A percentile compares a stretch with the other conserved stretches of the same genome.
These are phyloP conservation scores for Blastobotrys serpentis DNA, from an alignment of 1,139 yeast genomes.

Conservation along the genomic window DNA sequence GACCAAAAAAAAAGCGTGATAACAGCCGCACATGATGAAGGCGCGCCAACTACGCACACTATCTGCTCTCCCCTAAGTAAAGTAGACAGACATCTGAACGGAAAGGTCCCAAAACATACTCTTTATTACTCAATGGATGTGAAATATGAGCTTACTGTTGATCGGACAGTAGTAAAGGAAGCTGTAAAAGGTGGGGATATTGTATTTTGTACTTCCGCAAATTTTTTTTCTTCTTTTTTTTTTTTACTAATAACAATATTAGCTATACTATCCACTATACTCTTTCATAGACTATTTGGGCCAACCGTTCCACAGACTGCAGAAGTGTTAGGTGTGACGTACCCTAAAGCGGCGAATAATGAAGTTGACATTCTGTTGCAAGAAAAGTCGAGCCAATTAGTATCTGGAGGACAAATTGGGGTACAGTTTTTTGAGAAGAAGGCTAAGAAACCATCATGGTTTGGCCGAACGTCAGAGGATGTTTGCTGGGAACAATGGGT, in stretches of 20 bases:
- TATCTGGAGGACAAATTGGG: slow-evolving; percentile 29
- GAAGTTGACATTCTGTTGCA: slow-evolving; percentile 35
- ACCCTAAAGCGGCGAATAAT: slow-evolving; percentile 36
- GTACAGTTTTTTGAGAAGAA: slow-evolving; percentile 40
- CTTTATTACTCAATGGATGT: slow-evolving; percentile 33
- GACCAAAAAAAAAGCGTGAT: background rate
- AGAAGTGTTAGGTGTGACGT: slow-evolving; percentile 44
- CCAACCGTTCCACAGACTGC: slow-evolving; percentile 55
- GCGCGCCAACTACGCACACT: background rate
- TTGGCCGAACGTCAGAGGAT: slow-evolving; percentile 37
- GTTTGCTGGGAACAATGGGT: slow-evolving; percentile 54
- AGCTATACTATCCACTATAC: slow-evolving; percentile 66
- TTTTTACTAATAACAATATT: slow-evolving; percentile 11
- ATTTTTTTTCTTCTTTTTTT: too few relatives aligned
- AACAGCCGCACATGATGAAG: background rate
- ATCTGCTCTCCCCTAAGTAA: background rate
- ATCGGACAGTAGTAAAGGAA: slow-evolving; percentile 38
- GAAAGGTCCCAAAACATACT: background rate
- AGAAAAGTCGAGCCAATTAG: slow-evolving; percentile 31
- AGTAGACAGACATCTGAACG: background rate
- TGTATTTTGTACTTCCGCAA: background rate
- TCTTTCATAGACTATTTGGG: slow-evolving; percentile 71
- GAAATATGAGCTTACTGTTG: slow-evolving; percentile 39
- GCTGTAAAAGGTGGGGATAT: slow-evolving; percentile 36
- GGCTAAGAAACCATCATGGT: slow-evolving; percentile 39